Evolutionary conservation across 768 basidiomycete genomes (phyloP), one percentile per base, ranked within the genome.

Genomic region (Gymnopilus junonius): DNA sequence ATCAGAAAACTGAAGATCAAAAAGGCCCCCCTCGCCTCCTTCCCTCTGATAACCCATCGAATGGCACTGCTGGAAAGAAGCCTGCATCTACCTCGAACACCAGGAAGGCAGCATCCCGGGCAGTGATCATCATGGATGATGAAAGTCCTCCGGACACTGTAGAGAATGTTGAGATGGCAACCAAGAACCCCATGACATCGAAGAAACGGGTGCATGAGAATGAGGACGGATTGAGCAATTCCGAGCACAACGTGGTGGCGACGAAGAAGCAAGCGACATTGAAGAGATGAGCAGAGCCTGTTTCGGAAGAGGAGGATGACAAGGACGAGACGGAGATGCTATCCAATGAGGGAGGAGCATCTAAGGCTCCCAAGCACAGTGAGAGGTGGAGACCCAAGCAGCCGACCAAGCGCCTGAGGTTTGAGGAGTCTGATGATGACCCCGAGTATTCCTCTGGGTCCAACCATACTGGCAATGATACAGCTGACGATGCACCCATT

Each of bases 21-120:
- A 25, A 53, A 17, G 61, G 61, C 15, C 61, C 56, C 6, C 55
- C 61, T 8, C 61, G 55, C 8, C 61, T 57, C 23, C 34, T 10
- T 1, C 20, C 53, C 12, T 29, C 48, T 4, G 23, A 7, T 8
- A 27, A 25, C 25, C 8, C 48, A 6, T 14, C 48, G 10, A 15
- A 50, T 27, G 48, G 25, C 12, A 12, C 23, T 2, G 12, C 14
- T 29, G 27, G 7, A 8, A 50, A 50, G 48, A 50, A 50, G 48
- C 25, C 27, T 12, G 5, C 48, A 8, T 50, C 46, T 48, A 25
- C 23, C 2, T 48, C 46, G 21, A 25, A 27, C 14, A 48, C 46
- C 46, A 45, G 43, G 21, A 45, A 14, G 21, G 43, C 43, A 23
- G 43, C 5, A 45, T 45, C 43, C 21, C 5, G 21, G 43, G 43